phyloP scores from a whole-genome alignment of 2,329 filamentous ascomycete species.

The Penicillium sp. region DNA sequence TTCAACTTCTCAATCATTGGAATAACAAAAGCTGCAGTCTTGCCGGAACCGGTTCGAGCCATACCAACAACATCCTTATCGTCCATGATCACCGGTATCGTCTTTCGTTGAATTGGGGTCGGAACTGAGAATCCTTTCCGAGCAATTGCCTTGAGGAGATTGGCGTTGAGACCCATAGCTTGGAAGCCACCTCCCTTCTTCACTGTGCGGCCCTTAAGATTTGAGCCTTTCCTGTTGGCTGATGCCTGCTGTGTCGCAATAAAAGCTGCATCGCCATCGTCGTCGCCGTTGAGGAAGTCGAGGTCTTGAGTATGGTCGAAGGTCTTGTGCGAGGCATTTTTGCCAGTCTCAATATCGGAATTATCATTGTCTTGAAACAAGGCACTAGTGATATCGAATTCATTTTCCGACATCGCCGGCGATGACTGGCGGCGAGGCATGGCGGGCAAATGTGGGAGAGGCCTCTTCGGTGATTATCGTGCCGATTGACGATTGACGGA shows the following conservation, averaged over 20 bases:
- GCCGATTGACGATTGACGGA: conserved; percentile 9
- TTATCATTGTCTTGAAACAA: conserved; percentile 59
- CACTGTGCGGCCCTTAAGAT: conserved; percentile 73
- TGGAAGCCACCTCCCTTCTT: conserved; percentile 98
- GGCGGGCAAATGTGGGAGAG: conserved; percentile 11
- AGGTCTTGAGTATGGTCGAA: conserved; percentile 28
- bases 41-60: conserved; percentile 97
- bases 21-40: conserved; percentile 96
- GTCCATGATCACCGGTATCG: conserved; percentile 84
- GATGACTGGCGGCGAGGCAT: conserved; percentile 73
- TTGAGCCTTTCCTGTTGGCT: conserved; percentile 77
- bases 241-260: conserved; percentile 84
- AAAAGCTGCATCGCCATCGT: conserved; percentile 67
- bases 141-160: conserved; percentile 82
- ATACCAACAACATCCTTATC: conserved; percentile 96
- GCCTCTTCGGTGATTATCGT: conserved; percentile 8
- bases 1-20: conserved; percentile 96
- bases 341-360: conserved; percentile 36
- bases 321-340: conserved; percentile 46
- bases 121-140: conserved; percentile 94
- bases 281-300: conserved; percentile 60
- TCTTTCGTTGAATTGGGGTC: conserved; percentile 94
- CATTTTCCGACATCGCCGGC: conserved; percentile 78
- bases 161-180: conserved; percentile 79
- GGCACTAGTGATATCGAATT: conserved; percentile 80